Conservation (phyloP, 345 rosid genomes). For the Eucalyptus erythrocorys region DNA sequence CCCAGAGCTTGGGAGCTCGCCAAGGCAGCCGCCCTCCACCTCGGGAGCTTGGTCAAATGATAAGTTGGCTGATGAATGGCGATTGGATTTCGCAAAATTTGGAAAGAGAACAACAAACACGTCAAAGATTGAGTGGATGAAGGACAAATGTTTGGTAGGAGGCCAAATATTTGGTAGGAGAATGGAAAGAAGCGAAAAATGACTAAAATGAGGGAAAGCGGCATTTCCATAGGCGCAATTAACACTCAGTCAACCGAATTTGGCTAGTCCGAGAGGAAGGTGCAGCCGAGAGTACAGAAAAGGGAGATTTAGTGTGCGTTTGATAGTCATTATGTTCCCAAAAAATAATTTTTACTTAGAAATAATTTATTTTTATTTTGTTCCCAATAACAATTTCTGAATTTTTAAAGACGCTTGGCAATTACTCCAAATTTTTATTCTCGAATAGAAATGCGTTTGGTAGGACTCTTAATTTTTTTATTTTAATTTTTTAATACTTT, state of each 20-base stretch:
- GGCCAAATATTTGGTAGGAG: not conserved
- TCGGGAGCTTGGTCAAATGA: not conserved
- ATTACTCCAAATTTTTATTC: too few relatives aligned
- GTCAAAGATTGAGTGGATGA: not conserved
- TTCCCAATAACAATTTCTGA: too few relatives aligned
- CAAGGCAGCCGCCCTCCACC: not conserved
- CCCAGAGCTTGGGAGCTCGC: not conserved
- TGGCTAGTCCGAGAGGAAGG: too few relatives aligned
- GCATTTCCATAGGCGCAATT: not conserved
- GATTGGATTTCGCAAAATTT: not conserved
- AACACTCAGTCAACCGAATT: not conserved
- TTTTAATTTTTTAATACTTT: too few relatives aligned
- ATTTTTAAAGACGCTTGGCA: too few relatives aligned
- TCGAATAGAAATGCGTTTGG: too few relatives aligned
- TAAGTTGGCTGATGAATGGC: not conserved
- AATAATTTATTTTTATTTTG: too few relatives aligned
- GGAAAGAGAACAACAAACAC: not conserved
- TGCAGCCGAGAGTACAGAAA: too few relatives aligned
- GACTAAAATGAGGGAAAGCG: not conserved
- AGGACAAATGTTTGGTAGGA: not conserved
- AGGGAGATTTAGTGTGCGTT: too few relatives aligned
- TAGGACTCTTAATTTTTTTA: too few relatives aligned
- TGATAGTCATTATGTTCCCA: rapidly evolving
- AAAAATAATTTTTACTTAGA: too few relatives aligned
- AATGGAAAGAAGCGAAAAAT: not conserved